Evolutionary conservation across 2,329 filamentous ascomycete species (phyloP).

Genomic region (Fusarium proliferatum): DNA sequence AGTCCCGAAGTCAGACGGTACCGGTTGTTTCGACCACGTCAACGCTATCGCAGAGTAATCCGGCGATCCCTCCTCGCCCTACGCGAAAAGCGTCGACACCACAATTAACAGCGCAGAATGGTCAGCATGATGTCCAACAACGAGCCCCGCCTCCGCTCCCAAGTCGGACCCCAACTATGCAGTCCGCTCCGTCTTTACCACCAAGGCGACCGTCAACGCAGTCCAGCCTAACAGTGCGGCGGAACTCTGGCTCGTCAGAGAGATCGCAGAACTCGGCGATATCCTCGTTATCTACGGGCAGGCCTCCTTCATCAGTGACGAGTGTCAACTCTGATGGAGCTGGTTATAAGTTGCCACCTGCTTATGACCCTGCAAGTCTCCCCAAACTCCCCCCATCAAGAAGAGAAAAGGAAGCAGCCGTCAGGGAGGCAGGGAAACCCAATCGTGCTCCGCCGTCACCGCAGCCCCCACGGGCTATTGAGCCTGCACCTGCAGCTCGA

Average conservation of each 20-base stretch:
- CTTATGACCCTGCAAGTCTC: slow-evolving; percentile 66
- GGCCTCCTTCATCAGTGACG: slow-evolving; percentile 58
- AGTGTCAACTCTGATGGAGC: slow-evolving; percentile 59
- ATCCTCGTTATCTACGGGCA: slow-evolving; percentile 63
- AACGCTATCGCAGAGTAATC: too few relatives aligned
- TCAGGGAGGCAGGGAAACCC: slow-evolving; percentile 43
- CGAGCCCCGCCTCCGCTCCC: slow-evolving; percentile 52
- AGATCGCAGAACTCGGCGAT: slow-evolving; percentile 64
- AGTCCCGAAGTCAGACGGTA: too few relatives aligned
- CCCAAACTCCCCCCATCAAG: slow-evolving; percentile 67
- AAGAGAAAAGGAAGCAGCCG: slow-evolving; percentile 60
- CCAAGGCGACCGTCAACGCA: slow-evolving; percentile 61
- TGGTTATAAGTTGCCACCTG: slow-evolving; percentile 64
- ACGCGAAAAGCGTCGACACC: slow-evolving; percentile 25
- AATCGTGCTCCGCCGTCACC: slow-evolving; percentile 32
- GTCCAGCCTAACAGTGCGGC: slow-evolving; percentile 54
- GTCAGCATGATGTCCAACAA: slow-evolving; percentile 29
- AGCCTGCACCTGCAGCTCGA: slow-evolving; percentile 45
- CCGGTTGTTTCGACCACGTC: too few relatives aligned
- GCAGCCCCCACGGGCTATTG: slow-evolving; percentile 41
- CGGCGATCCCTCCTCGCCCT: slow-evolving; percentile 12
- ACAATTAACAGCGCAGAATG: slow-evolving; percentile 9
- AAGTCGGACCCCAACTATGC: slow-evolving; percentile 44
- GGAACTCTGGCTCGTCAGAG: slow-evolving; percentile 69
- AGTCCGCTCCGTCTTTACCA: slow-evolving; percentile 61